Evolutionary conservation across 2,329 filamentous ascomycete species (phyloP).

Genomic region (Monosporascus sp.): DNA sequence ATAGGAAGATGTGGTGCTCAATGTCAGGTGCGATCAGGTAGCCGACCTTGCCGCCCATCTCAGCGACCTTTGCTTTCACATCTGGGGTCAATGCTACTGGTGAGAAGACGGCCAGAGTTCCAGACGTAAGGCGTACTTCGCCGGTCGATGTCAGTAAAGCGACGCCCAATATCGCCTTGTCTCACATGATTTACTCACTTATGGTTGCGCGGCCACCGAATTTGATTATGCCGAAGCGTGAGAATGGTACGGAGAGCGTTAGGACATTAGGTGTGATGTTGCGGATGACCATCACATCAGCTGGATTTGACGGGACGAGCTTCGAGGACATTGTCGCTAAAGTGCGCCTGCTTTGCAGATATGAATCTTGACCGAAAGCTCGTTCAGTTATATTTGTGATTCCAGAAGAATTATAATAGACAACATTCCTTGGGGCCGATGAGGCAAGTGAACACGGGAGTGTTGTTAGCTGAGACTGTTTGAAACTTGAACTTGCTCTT

Average conservation of each 20-base stretch:
- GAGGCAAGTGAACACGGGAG: too few species aligned
- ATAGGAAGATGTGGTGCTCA: conserved; percentile 93
- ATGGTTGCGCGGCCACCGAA: conserved; percentile 85
- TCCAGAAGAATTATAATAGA: background rate
- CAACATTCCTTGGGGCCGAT: too few species aligned
- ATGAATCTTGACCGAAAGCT: background rate
- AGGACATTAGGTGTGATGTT: conserved; percentile 73
- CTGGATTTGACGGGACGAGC: conserved; percentile 65
- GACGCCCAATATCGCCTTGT: background rate
- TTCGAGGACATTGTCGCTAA: conserved; percentile 50
- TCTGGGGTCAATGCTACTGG: conserved; percentile 79
- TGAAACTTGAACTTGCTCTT: too few species aligned
- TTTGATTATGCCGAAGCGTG: conserved; percentile 71
- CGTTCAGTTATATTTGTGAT: background rate
- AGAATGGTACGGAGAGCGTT: conserved; percentile 79
- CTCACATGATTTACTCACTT: conserved; percentile 46
- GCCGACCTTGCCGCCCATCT: conserved; percentile 63
- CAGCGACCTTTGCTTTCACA: conserved; percentile 57
- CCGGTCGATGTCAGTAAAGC: background rate
- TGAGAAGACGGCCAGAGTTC: conserved; percentile 82
- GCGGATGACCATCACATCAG: conserved; percentile 85
- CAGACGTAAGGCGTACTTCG: conserved; percentile 70
- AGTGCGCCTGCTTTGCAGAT: conserved; percentile 4
- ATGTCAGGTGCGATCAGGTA: conserved; percentile 87
- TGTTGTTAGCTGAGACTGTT: too few species aligned